Conservation (phyloP, 2,329 filamentous ascomycete genomes). For the Alternaria sp. region DNA sequence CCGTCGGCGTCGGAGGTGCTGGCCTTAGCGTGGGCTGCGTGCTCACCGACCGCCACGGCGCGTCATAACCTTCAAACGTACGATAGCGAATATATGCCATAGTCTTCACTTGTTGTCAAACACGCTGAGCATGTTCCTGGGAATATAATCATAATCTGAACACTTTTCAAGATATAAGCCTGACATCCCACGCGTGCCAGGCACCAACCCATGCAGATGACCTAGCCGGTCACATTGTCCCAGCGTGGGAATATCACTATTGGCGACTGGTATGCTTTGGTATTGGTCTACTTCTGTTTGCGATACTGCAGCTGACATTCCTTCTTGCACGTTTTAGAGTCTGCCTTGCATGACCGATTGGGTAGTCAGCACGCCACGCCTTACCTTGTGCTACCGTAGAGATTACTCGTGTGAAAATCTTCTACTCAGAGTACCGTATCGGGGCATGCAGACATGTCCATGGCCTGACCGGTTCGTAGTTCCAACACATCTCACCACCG, state of each 20-base stretch:
- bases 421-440: not conserved
- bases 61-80: slow-evolving; percentile 42
- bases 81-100: slow-evolving; percentile 47
- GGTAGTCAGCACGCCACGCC: not conserved
- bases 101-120: not conserved
- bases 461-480: not conserved
- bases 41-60: slow-evolving; percentile 29
- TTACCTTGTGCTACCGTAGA: slow-evolving; percentile 6
- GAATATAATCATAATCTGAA: too few species aligned
- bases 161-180: not conserved
- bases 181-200: slow-evolving; percentile 7
- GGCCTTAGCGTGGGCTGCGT: slow-evolving; percentile 21
- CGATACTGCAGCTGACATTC: slow-evolving; percentile 3
- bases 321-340: not conserved
- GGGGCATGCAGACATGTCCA: not conserved
- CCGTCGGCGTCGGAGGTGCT: slow-evolving; percentile 31
- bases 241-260: slow-evolving; percentile 21
- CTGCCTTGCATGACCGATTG: slow-evolving; percentile 12
- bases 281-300: slow-evolving; percentile 2
- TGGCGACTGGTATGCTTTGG: slow-evolving; percentile 7
- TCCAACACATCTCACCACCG: not conserved
- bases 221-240: slow-evolving; percentile 40
- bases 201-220: slow-evolving; percentile 35
- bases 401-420: slow-evolving; percentile 5
- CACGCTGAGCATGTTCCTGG: not conserved